Percentiles rank a stretch among this genome's conserved stretches.
These are phyloP conservation scores for Xylariales sp. DNA, from an alignment of 2,329 filamentous ascomycete genomes.

Conservation along the genomic window DNA sequence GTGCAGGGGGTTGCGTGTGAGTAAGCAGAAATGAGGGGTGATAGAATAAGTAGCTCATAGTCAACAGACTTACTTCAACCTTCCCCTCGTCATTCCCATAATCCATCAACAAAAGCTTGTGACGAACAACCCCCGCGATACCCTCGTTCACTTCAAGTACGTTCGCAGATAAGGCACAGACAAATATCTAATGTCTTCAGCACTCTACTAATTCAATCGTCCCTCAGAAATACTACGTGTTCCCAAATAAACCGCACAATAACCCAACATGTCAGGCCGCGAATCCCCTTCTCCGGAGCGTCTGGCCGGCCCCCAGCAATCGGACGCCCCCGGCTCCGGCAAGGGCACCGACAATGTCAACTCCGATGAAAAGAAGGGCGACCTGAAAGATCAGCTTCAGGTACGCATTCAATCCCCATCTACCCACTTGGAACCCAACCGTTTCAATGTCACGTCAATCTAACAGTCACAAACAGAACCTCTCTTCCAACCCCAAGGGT, in stretches of 20 bases:
- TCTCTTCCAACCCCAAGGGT: slow-evolving; percentile 63
- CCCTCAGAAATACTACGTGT: too few relatives aligned
- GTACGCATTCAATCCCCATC: slow-evolving; percentile 27
- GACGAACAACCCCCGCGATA: too few relatives aligned
- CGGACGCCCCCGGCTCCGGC: slow-evolving; percentile 52
- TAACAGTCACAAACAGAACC: slow-evolving; percentile 31
- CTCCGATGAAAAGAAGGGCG: slow-evolving; percentile 46
- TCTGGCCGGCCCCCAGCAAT: slow-evolving; percentile 61
- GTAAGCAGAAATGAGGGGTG: not conserved
- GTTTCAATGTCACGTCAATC: not conserved
- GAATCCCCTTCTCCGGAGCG: slow-evolving; percentile 72
- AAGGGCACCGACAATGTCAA: slow-evolving; percentile 49
- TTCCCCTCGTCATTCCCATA: too few relatives aligned
- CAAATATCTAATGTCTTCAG: too few relatives aligned
- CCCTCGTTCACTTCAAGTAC: too few relatives aligned
- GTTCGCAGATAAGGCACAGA: too few relatives aligned
- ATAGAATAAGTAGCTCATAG: slow-evolving; percentile 4
- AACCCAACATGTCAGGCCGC: slow-evolving; percentile 67
- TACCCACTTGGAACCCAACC: not conserved
- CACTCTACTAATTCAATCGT: too few relatives aligned
- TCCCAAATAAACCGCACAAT: too few relatives aligned
- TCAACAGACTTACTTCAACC: slow-evolving; percentile 13
- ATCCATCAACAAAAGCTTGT: too few relatives aligned
- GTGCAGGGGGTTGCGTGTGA: not conserved
- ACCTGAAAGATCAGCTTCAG: slow-evolving; percentile 48